These are phyloP conservation scores for Hypoxylon lienhwacheense DNA, from an alignment of 495 filamentous ascomycete genomes.

Conservation along the genomic window DNA sequence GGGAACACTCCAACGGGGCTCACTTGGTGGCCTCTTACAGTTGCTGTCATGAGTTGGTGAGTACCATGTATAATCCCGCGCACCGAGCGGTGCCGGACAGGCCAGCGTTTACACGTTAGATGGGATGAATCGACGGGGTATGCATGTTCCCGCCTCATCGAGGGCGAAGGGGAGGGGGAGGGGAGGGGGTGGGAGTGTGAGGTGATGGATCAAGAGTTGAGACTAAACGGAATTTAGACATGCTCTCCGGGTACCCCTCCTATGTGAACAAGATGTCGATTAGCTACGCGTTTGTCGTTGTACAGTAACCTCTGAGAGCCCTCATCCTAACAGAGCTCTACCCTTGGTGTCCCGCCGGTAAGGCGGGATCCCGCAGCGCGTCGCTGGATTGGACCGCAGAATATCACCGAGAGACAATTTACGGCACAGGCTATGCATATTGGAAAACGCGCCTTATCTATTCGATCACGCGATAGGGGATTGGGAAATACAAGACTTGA, in stretches of 20 bases:
- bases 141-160: slow-evolving; percentile 23
- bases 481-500: slow-evolving; percentile 19
- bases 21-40: slow-evolving; percentile 22
- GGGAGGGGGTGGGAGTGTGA: too few relatives aligned
- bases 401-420: slow-evolving; percentile 29
- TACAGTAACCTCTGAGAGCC: neutral
- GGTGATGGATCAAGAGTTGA: too few relatives aligned
- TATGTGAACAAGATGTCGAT: slow-evolving; percentile 11
- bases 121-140: slow-evolving; percentile 16
- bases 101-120: slow-evolving; percentile 10
- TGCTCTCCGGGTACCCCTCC: slow-evolving; percentile 3
- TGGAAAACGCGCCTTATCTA: slow-evolving; percentile 14
- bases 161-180: slow-evolving; percentile 1
- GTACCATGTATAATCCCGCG: slow-evolving; percentile 13
- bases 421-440: slow-evolving; percentile 6
- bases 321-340: neutral
- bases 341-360: slow-evolving; percentile 10
- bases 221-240: slow-evolving; percentile 13
- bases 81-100: slow-evolving; percentile 7
- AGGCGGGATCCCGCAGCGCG: slow-evolving; percentile 20
- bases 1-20: slow-evolving; percentile 5
- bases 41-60: slow-evolving; percentile 15
- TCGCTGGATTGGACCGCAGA: neutral
- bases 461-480: neutral
- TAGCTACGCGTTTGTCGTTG: slow-evolving; percentile 8